These are phyloP conservation scores for Phytophthora podocarpi DNA, from an alignment of 352 stramenopile genomes.

Conservation along the genomic window DNA sequence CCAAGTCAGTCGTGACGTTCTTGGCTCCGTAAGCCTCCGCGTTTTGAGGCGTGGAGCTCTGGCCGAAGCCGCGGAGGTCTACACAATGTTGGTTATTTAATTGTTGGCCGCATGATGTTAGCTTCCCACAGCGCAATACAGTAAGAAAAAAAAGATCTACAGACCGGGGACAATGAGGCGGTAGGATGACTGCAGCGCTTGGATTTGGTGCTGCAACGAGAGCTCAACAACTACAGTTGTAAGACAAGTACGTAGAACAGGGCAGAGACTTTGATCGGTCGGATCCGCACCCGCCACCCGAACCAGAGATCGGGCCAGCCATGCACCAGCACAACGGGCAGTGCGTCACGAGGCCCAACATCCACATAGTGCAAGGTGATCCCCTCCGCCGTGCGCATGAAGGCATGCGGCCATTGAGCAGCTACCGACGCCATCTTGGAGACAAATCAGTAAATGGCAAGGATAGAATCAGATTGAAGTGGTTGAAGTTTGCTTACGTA, in stretches of 20 bases:
- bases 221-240: not conserved
- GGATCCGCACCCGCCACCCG: slow-evolving; percentile 65
- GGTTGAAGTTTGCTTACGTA: slow-evolving; percentile 16
- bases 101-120: too few species aligned
- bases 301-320: slow-evolving; percentile 83
- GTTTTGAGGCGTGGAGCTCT: slow-evolving; percentile 45
- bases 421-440: slow-evolving; percentile 23
- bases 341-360: slow-evolving; percentile 51
- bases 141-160: too few species aligned
- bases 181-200: slow-evolving; percentile 44
- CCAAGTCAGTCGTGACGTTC: slow-evolving; percentile 49
- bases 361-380: slow-evolving; percentile 67
- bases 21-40: slow-evolving; percentile 50
- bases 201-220: slow-evolving; percentile 48
- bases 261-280: too few species aligned
- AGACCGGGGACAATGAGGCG: too few species aligned
- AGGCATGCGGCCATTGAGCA: slow-evolving; percentile 41
- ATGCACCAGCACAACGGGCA: slow-evolving; percentile 70
- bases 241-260: slow-evolving; percentile 21
- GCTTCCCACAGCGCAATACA: too few species aligned
- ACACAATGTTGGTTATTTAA: too few species aligned
- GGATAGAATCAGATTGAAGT: too few species aligned
- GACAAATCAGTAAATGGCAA: too few species aligned
- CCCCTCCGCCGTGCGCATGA: slow-evolving; percentile 34
- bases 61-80: slow-evolving; percentile 62